phyloP scores from a whole-genome alignment of 73 alveolate genomes.

The Paramecium primaurelia region DNA sequence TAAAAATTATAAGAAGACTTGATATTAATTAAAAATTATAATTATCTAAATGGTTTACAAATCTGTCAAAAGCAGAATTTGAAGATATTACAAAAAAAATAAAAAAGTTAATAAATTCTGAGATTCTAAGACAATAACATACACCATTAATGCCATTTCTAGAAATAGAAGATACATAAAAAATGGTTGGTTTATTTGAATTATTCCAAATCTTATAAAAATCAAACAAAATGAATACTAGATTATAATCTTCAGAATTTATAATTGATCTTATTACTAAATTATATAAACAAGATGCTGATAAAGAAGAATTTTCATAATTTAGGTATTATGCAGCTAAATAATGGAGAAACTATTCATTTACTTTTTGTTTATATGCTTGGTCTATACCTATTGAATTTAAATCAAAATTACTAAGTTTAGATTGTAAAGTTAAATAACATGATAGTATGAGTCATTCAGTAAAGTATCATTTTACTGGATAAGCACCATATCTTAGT shows the following conservation, averaged over 20 bases:
- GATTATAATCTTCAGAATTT: not conserved
- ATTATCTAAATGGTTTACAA: not conserved
- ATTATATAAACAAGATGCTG: not conserved
- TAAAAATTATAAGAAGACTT: not conserved
- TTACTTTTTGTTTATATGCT: constrained; percentile 25
- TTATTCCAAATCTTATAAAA: not conserved
- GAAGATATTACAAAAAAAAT: not conserved
- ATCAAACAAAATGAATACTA: not conserved
- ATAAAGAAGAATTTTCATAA: not conserved
- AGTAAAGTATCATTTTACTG: not conserved
- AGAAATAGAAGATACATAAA: not conserved
- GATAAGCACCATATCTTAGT: not conserved
- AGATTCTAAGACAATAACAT: not conserved
- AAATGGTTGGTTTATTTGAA: not conserved
- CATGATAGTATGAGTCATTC: not conserved
- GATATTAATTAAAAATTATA: not conserved
- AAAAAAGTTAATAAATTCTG: not conserved
- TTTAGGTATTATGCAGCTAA: not conserved
- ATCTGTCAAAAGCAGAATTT: not conserved
- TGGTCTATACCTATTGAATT: constrained; percentile 4
- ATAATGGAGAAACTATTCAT: not conserved
- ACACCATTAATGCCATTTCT: not conserved
- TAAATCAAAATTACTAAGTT: not conserved
- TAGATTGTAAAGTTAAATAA: not conserved
- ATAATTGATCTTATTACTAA: not conserved